Base-by-base conservation (phyloP, 768 basidiomycete species). In the Amanita molliuscula region DNA sequence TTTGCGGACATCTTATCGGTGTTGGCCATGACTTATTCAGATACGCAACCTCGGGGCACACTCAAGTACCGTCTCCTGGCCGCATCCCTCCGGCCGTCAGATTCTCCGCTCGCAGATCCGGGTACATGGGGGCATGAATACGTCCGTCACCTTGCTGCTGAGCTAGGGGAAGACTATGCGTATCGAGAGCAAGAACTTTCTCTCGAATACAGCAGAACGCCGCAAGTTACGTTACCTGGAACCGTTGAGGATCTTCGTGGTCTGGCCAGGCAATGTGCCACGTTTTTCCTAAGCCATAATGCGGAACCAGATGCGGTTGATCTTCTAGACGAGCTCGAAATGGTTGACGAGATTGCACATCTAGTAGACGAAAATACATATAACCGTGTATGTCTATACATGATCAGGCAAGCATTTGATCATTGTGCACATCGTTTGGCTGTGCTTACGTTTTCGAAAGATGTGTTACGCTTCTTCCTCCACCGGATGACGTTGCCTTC, bases 111-210 rank as follows among this genome's bases (percentile, higher is more conserved):
- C 18, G 75, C 85, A 2, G 89, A 92, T 56, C 94, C 96, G 0
- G 94, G 95, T n/a, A 77, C 82, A 28, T 99, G 96, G 96, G 96
- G 96, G 3, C 94, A 99, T 63, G 96, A 99, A 72, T 99, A 99
- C 61, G 90, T 98, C 48, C 84, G 95, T 29, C 95, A 99, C 63
- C 78, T 99, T 41, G 90, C 96, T 9, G 85, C 95, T 2, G 96
- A 99, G 62, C 82, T 99, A 6, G 93, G 93, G 5, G 90, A 97
- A 62, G 96, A 98, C 62, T 98, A 84, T 61, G 77, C 72, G 21
- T 62, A 72, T 43, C 82, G 88, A n/a, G 80, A 81, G 53, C 76
- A 81, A 54, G 77, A 74, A 23, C 61, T 61, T 49, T 55, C 58
- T 20, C 52, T 59, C 43, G 63, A 64, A 53, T 56, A 56, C 13